Conservation (phyloP, 2,329 filamentous ascomycete species). For the Oidium heveae region DNA sequence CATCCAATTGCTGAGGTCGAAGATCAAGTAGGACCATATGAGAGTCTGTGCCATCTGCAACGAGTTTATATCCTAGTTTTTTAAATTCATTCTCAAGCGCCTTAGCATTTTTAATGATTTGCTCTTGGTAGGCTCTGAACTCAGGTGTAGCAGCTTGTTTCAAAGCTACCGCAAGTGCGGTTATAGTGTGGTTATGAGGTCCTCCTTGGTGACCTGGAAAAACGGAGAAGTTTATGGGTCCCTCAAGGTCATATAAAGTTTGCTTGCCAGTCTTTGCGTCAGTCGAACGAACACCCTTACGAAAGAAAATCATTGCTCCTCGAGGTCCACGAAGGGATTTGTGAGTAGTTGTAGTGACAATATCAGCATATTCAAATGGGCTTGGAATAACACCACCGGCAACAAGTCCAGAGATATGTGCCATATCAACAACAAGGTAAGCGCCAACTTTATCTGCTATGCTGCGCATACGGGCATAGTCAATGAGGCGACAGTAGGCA, state of each 20-base stretch:
- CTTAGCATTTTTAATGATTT: conserved; percentile 77
- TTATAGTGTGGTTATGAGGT: conserved; percentile 97
- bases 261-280: conserved; percentile 72
- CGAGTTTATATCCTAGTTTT: conserved; percentile 60
- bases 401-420: conserved; percentile 84
- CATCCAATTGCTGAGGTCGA: conserved; percentile 69
- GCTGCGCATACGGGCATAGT: conserved; percentile 77
- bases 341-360: conserved; percentile 95
- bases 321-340: conserved; percentile 88
- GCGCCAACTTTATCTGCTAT: conserved; percentile 79
- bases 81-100: conserved; percentile 32
- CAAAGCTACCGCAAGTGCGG: conserved; percentile 75
- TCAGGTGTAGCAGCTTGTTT: conserved; percentile 78
- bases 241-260: conserved; percentile 71
- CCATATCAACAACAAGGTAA: conserved; percentile 89
- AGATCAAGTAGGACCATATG: conserved; percentile 86
- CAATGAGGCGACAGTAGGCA: conserved; percentile 85
- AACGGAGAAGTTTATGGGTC: conserved; percentile 82
- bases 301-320: conserved; percentile 96
- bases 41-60: conserved; percentile 89
- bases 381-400: conserved; percentile 77
- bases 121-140: conserved; percentile 79
- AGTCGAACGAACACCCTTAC: conserved; percentile 64
- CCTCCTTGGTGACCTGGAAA: conserved; percentile 97
- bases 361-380: conserved; percentile 72